These are phyloP conservation scores for Talaromyces sp. DNA, from an alignment of 2,329 filamentous ascomycete species.

Conservation along the genomic window DNA sequence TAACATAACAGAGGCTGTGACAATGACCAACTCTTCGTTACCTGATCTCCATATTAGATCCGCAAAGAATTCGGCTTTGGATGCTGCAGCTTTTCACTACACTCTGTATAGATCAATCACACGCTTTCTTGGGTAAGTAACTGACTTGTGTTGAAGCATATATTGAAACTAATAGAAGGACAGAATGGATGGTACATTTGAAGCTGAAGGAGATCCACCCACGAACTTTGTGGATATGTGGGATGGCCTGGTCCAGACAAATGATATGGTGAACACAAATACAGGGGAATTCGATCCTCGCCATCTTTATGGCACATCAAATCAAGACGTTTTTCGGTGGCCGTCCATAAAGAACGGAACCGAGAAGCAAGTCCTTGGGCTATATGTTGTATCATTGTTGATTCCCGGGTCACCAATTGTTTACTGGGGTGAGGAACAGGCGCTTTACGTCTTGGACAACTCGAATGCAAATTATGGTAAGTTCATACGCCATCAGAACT, in stretches of 20 bases:
- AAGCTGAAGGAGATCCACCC: slow-evolving; percentile 45
- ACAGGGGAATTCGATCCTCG: slow-evolving; percentile 54
- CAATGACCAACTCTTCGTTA: slow-evolving; percentile 34
- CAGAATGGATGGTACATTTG: slow-evolving; percentile 45
- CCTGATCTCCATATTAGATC: slow-evolving; percentile 44
- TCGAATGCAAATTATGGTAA: slow-evolving; percentile 52
- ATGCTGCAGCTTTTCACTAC: slow-evolving; percentile 55
- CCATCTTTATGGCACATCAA: slow-evolving; percentile 56
- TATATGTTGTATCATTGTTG: slow-evolving; percentile 50
- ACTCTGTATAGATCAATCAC: slow-evolving; percentile 52
- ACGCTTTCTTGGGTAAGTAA: slow-evolving; percentile 45
- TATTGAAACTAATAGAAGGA: neutral
- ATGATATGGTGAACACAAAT: slow-evolving; percentile 52
- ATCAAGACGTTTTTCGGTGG: slow-evolving; percentile 59
- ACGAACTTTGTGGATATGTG: slow-evolving; percentile 48
- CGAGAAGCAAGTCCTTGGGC: slow-evolving; percentile 48
- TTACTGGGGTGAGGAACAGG: slow-evolving; percentile 59
- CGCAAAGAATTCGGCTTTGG: slow-evolving; percentile 45
- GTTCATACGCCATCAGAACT: neutral
- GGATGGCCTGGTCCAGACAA: slow-evolving; percentile 49
- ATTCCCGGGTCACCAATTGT: slow-evolving; percentile 53
- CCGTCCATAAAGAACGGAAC: slow-evolving; percentile 51
- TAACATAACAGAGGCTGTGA: slow-evolving; percentile 41
- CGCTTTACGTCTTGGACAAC: slow-evolving; percentile 55
- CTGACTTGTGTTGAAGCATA: neutral